Conservation (phyloP, 179 eudicot species). For the Silene noctiflora region DNA sequence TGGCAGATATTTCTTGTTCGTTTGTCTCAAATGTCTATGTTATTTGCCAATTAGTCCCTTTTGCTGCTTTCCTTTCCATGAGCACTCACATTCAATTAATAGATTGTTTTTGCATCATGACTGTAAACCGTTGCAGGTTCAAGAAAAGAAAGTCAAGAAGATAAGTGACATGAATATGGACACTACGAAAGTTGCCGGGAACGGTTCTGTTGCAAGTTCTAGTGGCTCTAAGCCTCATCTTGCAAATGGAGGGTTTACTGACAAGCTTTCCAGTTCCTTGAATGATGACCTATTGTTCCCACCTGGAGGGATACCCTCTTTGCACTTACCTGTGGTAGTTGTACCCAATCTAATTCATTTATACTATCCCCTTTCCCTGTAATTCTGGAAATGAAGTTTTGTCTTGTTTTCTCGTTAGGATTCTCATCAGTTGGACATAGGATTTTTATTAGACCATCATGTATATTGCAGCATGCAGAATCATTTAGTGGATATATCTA, state of each 20-base stretch:
- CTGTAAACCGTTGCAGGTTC: conserved; percentile 54
- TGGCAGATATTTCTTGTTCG: conserved; percentile 3
- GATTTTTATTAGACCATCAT: background rate
- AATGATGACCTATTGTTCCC: conserved; percentile 59
- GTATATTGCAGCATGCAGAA: background rate
- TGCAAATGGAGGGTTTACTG: conserved; percentile 66
- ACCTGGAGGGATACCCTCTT: conserved; percentile 63
- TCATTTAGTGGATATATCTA: background rate
- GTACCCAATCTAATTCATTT: conserved; percentile 32
- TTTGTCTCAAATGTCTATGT: conserved; percentile 1
- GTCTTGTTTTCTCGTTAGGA: background rate
- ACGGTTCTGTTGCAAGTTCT: conserved; percentile 58
- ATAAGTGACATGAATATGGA: conserved; percentile 74
- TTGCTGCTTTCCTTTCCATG: background rate
- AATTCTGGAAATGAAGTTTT: background rate
- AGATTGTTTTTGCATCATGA: conserved; percentile 17
- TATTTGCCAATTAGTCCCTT: background rate
- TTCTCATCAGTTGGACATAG: background rate
- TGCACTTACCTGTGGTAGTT: conserved; percentile 95
- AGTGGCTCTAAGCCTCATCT: conserved; percentile 46
- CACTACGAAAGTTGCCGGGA: conserved; percentile 60
- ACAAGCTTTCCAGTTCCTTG: conserved; percentile 38
- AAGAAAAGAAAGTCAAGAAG: conserved; percentile 95
- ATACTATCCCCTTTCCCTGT: background rate
- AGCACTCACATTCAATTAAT: background rate